phyloP scores from a whole-genome alignment of 495 filamentous ascomycete species.

The Talaromyces nanjingensis region DNA sequence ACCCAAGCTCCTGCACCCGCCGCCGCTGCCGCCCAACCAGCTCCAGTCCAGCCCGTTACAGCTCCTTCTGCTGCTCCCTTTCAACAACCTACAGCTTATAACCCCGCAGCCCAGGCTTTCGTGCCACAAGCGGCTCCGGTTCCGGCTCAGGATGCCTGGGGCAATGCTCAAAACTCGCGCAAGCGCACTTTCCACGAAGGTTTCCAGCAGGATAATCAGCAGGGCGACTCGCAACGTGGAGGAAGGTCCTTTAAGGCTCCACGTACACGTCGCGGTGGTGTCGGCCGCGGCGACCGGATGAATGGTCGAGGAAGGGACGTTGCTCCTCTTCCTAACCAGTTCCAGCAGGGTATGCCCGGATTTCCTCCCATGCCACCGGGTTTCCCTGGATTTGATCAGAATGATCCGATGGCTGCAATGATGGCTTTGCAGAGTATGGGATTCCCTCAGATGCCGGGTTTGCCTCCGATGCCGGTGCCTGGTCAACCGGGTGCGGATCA shows the following conservation, averaged over 20 bases:
- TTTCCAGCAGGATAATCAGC: conserved; percentile 45
- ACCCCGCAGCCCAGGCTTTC: conserved; percentile 22
- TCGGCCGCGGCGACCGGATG: conserved; percentile 44
- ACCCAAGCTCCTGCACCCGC: conserved; percentile 26
- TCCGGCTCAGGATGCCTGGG: conserved; percentile 12
- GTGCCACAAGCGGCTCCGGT: not conserved
- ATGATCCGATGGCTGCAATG: conserved; percentile 62
- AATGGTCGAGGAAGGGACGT: conserved; percentile 23
- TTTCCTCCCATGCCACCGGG: conserved; percentile 44
- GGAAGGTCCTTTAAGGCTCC: conserved; percentile 62
- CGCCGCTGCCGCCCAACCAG: conserved; percentile 48
- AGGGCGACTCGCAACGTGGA: conserved; percentile 36
- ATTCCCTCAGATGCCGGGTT: conserved; percentile 49
- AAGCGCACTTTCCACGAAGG: conserved; percentile 58
- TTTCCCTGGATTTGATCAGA: conserved; percentile 52
- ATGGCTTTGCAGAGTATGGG: conserved; percentile 65
- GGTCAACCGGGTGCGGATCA: conserved; percentile 27
- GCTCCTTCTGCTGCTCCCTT: conserved; percentile 9
- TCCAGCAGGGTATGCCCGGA: conserved; percentile 22
- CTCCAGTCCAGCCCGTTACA: conserved; percentile 17
- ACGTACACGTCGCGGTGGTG: conserved; percentile 55
- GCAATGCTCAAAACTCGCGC: conserved; percentile 24
- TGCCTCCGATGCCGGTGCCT: conserved; percentile 41
- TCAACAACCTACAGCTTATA: conserved; percentile 24
- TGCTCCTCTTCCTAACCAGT: conserved; percentile 20